Evolutionary conservation across 2,329 filamentous ascomycete genomes (phyloP).

Genomic region (Clonostachys byssicola): DNA sequence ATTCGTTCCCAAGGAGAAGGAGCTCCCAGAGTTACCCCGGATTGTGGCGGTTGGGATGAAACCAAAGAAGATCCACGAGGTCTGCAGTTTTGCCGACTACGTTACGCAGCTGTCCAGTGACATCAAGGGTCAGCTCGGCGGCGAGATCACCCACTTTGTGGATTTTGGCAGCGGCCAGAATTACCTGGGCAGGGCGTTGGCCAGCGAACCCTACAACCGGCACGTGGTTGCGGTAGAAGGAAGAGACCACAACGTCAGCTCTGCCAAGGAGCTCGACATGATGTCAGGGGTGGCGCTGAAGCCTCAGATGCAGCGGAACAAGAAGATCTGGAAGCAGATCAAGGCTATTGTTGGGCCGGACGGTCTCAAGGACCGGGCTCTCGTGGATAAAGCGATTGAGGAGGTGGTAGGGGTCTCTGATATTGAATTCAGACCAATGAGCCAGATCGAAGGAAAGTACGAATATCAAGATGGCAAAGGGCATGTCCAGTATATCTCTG

Average conservation of each 20-base stretch:
- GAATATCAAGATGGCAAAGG: conserved; percentile 58
- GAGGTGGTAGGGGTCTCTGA: conserved; percentile 25
- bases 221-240: conserved; percentile 90
- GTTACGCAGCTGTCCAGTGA: conserved; percentile 58
- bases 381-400: conserved; percentile 21
- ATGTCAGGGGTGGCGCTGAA: conserved; percentile 72
- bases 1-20: conserved; percentile 39
- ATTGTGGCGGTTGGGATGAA: conserved; percentile 88
- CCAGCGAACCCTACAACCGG: conserved; percentile 79
- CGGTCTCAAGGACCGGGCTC: conserved; percentile 32
- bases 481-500: conserved; percentile 73
- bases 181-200: conserved; percentile 85
- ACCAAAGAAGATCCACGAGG: conserved; percentile 92
- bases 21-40: conserved; percentile 57
- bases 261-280: conserved; percentile 82
- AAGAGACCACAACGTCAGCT: conserved; percentile 78
- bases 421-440: conserved; percentile 14
- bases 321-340: conserved; percentile 66
- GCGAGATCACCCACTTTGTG: conserved; percentile 76
- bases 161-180: conserved; percentile 98
- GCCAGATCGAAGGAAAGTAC: conserved; percentile 35
- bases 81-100: conserved; percentile 84
- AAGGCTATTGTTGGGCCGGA: conserved; percentile 29
- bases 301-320: conserved; percentile 72
- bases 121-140: conserved; percentile 52